Evolutionary conservation across 1,139 yeast species (phyloP), one percentile per base, ranked within the genome.

Genomic region (Taphrina sp.): DNA sequence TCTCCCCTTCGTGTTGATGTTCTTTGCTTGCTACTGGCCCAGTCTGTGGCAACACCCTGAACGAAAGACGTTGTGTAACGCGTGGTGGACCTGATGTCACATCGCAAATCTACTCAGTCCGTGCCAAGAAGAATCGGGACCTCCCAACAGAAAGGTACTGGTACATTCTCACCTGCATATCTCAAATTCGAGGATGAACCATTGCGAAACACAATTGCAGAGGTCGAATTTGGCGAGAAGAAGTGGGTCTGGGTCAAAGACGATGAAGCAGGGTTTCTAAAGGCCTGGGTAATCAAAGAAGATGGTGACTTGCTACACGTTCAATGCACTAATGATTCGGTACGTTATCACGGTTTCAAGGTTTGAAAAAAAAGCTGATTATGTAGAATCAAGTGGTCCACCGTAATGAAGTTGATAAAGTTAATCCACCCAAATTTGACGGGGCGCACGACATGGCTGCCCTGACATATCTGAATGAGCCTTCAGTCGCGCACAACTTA

Each of bases 401-500:
- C 26, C 72, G 77, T 29, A 70, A 73, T 23, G 69, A 71, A 28
- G 72, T 83, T 19, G 85, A 85, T 61, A 81, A 81, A 62, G 76
- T 72, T 36, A 92, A 92, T 67, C 98, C 99, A 1, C 76, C 83
- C n/a, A 86, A 87, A 64, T 92, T 92, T 69, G 95, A 92, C 70
- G 84, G 82, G 65, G 90, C 95, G 59, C 82, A 85, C 63, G 96
- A 92, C 67, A 88, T 92, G 94, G 97, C 98, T 0, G 95, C 90
- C 64, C 75, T 92, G 64, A 94, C 99, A 1, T 90, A 84, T 68
- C 75, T 92, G 62, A 94, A 92, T 68, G 99, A 92, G 68, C 95
- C 98, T 0, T 85, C 95, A 0, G 97, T 92, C 28, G 80, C 92
- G 10, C 78, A 88, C 70, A 94, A 92, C 67, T 70, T 92, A 61